Evolutionary conservation across 108 stramenopile species (phyloP), one percentile per base, ranked within the genome.

Genomic region (Hondaea fermentalgiana): DNA sequence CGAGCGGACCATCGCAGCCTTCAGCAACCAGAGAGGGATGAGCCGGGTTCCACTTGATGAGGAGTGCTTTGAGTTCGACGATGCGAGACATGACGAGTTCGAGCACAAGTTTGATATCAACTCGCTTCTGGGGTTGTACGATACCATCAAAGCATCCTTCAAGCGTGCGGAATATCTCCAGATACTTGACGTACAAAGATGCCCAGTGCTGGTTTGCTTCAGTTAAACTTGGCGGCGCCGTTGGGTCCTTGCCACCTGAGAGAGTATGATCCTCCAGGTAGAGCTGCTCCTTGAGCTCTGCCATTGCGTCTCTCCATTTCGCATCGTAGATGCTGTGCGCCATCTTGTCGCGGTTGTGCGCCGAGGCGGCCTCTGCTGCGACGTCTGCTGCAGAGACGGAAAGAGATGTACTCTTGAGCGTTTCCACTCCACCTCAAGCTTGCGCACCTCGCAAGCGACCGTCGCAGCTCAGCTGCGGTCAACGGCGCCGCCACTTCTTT

Each of bases 11-110:
- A 6, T 88, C 45, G 87, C 72, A 72, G 29, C 64, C 87, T 64
- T 93, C 93, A 5, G 57, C 55, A 28, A 59, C 72, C 44, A 96
- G 92, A 60, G 94, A 94, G 19, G 93, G 92, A 90, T 95, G 94
- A 12, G 95, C 95, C 19, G 96, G 96, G 83, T 94, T 93, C 96
- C 95, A 97, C 90, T 96, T 96, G 19, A 95, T 95, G n/a, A 97
- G 91, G 25, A 87, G 88, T 89, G 95, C 92, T 59, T 95, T 94
- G 5, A 97, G 90, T 89, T 96, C 94, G 57, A 96, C 88, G 17
- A 97, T 95, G 64, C 96, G 92, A 23, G 89, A 90, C 35, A 96
- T 96, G 29, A 96, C 95, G 49, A 93, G 88, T 89, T 96, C 95
- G 28, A 97, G 88, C 29, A 95, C 91, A 87, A 88, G 72, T 88